Conservation (phyloP, 805 yeast genomes). For the Metschnikowia arizonensis region DNA sequence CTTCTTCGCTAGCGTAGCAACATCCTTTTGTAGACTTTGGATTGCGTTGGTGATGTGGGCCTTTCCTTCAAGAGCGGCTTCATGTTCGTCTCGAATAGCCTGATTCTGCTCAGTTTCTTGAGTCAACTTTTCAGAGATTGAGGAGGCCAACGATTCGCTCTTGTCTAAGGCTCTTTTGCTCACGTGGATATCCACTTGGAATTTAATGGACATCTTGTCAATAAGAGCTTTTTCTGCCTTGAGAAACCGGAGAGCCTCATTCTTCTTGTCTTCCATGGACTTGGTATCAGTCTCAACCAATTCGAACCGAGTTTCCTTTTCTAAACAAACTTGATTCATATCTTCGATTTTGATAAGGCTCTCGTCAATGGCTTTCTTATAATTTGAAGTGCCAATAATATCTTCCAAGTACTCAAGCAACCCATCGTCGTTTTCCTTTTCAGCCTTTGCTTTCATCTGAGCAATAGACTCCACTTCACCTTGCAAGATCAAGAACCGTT, state of each 20-base stretch:
- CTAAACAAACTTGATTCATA: slow-evolving; percentile 75
- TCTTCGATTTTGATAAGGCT: slow-evolving; percentile 58
- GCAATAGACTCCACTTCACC: slow-evolving; percentile 99
- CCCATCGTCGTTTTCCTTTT: slow-evolving; percentile 88
- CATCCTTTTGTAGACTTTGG: slow-evolving; percentile 18
- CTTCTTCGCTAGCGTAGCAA: slow-evolving; percentile 22
- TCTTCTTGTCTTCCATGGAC: slow-evolving; percentile 60
- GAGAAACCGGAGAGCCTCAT: slow-evolving; percentile 64
- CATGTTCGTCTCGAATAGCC: slow-evolving; percentile 28
- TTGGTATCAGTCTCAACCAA: slow-evolving; percentile 75
- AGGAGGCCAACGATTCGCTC: slow-evolving; percentile 35
- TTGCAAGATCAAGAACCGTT: slow-evolving; percentile 87
- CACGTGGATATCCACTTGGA: slow-evolving; percentile 47
- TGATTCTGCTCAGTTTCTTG: slow-evolving; percentile 41
- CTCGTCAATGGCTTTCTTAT: slow-evolving; percentile 71
- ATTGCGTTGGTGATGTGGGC: slow-evolving; percentile 14
- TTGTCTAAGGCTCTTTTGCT: slow-evolving; percentile 38
- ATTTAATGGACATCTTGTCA: slow-evolving; percentile 49
- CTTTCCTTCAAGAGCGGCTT: slow-evolving; percentile 33
- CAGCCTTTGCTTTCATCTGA: slow-evolving; percentile 98
- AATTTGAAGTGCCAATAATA: slow-evolving; percentile 89
- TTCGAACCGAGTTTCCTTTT: slow-evolving; percentile 74
- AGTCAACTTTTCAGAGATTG: slow-evolving; percentile 39
- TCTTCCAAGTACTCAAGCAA: slow-evolving; percentile 91
- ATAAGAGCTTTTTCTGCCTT: slow-evolving; percentile 58